A percentile compares a stretch with the other conserved stretches of the same genome.
phyloP scores from a whole-genome alignment of 2,329 filamentous ascomycete genomes.

The Arthrocladium fulminans region DNA sequence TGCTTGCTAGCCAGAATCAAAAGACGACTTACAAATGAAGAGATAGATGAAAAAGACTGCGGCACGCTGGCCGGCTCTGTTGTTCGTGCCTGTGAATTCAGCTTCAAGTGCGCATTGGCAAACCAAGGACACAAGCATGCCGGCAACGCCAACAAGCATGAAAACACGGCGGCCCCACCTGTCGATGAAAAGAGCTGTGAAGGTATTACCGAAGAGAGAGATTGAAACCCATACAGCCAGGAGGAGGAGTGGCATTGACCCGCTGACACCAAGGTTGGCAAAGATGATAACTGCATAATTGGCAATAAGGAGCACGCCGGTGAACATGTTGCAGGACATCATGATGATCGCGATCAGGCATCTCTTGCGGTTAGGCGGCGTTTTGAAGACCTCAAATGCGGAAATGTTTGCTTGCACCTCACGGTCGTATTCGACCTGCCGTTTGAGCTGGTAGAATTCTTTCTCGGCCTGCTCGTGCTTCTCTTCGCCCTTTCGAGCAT shows the following conservation, averaged over 20 bases:
- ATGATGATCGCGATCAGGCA: slow-evolving; percentile 33
- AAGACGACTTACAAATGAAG: slow-evolving; percentile 23
- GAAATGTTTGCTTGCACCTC: slow-evolving; percentile 26
- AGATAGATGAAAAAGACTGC: slow-evolving; percentile 36
- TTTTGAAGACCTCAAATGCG: slow-evolving; percentile 36
- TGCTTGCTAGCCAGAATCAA: slow-evolving; percentile 11
- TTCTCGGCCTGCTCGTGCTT: slow-evolving; percentile 31
- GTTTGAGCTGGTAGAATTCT: slow-evolving; percentile 38
- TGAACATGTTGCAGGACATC: slow-evolving; percentile 35
- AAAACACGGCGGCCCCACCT: slow-evolving; percentile 33
- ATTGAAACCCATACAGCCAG: slow-evolving; percentile 38
- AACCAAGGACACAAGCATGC: slow-evolving; percentile 33
- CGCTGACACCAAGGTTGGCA: slow-evolving; percentile 29
- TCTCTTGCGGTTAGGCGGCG: slow-evolving; percentile 32
- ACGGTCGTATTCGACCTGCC: slow-evolving; percentile 36
- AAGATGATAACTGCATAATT: slow-evolving; percentile 38
- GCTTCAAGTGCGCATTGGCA: slow-evolving; percentile 33
- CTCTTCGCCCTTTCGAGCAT: slow-evolving; percentile 33
- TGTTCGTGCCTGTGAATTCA: slow-evolving; percentile 28
- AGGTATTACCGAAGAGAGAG: slow-evolving; percentile 33
- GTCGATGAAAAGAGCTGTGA: slow-evolving; percentile 34
- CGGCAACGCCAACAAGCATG: slow-evolving; percentile 36
- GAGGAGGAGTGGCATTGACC: slow-evolving; percentile 35
- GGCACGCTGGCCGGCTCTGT: slow-evolving; percentile 29
- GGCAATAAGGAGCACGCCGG: slow-evolving; percentile 26